phyloP scores from a whole-genome alignment of 148 eudicot species.

The Chenopodium formosanum region DNA sequence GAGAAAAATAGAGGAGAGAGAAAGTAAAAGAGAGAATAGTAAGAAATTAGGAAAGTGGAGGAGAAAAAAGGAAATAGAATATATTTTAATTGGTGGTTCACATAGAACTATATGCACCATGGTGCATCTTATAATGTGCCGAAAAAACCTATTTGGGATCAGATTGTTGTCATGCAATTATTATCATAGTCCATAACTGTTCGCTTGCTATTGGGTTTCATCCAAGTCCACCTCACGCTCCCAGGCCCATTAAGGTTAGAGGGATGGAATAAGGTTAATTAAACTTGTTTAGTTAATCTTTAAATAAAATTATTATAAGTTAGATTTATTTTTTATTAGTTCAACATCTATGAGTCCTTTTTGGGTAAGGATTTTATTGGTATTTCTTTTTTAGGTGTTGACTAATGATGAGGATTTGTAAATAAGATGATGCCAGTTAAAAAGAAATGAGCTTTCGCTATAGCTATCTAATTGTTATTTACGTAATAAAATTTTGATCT shows the following conservation, averaged over 20 bases:
- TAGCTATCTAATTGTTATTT: not conserved
- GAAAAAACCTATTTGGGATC: constrained; percentile 42
- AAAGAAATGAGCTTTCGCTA: not conserved
- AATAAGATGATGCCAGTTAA: not conserved
- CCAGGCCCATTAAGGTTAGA: not conserved
- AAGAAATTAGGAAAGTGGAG: no score
- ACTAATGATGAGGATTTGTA: constrained; percentile 4
- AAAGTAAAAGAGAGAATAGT: no score
- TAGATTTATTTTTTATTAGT: no score
- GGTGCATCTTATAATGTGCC: no score
- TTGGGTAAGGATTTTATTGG: not conserved
- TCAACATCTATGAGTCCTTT: no score
- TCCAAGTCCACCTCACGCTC: constrained; percentile 25
- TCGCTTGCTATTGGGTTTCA: constrained; percentile 60
- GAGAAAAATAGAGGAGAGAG: no score
- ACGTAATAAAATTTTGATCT: not conserved
- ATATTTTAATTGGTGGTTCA: no score
- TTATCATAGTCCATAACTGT: constrained; percentile 42
- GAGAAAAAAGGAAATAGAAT: no score
- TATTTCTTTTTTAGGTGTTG: not conserved
- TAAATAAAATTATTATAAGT: no score
- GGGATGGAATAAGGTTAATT: not conserved
- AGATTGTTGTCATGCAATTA: constrained; percentile 50
- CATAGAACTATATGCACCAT: no score
- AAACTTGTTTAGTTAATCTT: not conserved